These are phyloP conservation scores for Tolypocladium pustulatum DNA, from an alignment of 2,329 filamentous ascomycete genomes.

Conservation along the genomic window DNA sequence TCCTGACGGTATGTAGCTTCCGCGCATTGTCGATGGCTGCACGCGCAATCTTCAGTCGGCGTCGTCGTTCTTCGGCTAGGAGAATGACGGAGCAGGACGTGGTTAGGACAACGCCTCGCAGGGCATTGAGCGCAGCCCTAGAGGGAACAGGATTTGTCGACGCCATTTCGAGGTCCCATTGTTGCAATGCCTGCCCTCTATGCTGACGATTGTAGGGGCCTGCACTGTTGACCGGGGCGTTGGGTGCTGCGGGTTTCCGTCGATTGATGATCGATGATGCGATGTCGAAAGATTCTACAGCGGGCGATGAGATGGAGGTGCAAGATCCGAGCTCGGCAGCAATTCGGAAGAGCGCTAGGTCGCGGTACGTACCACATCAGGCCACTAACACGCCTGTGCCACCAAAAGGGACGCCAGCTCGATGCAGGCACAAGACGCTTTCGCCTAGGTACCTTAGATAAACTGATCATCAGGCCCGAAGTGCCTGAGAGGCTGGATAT, in stretches of 20 bases:
- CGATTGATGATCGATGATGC: neutral
- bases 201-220: neutral
- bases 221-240: neutral
- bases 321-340: neutral
- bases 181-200: neutral
- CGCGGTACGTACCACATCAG: neutral
- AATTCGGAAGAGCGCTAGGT: neutral
- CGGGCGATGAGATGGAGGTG: neutral
- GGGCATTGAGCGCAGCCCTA: constrained; percentile 42
- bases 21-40: constrained; percentile 42
- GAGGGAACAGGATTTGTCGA: constrained; percentile 39
- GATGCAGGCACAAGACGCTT: neutral
- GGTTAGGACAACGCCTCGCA: constrained; percentile 44
- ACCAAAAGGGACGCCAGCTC: neutral
- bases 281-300: neutral
- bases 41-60: constrained; percentile 39
- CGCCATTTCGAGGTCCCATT: constrained; percentile 29
- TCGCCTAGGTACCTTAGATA: no score
- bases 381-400: neutral
- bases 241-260: neutral
- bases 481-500: no score
- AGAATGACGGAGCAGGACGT: constrained; percentile 46
- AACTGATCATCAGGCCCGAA: no score
- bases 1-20: constrained; percentile 32
- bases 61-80: constrained; percentile 45